Conservation (phyloP, 192 early-diverging fungal genomes). For the Gaertneriomyces sp. region DNA sequence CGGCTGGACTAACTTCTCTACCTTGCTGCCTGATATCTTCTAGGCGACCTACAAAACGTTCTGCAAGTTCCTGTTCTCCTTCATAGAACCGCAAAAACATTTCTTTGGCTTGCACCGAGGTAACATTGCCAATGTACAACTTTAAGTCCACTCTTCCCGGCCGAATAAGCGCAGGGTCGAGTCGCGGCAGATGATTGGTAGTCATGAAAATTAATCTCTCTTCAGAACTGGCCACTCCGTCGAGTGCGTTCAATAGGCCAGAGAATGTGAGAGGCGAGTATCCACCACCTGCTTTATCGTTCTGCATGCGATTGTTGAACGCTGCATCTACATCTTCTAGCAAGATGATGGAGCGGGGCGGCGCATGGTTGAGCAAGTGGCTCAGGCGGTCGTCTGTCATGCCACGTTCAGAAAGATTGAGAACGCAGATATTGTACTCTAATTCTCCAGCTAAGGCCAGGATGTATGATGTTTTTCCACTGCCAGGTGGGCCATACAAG, state of each 20-base stretch:
- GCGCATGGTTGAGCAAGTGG: slow-evolving; percentile 46
- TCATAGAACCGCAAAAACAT: slow-evolving; percentile 70
- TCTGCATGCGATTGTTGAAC: slow-evolving; percentile 60
- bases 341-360: slow-evolving; percentile 59
- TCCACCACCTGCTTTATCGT: slow-evolving; percentile 63
- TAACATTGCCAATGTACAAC: slow-evolving; percentile 57
- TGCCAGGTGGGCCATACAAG: slow-evolving; percentile 69
- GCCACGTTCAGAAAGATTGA: slow-evolving; percentile 64
- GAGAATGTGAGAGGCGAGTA: slow-evolving; percentile 50
- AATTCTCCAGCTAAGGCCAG: slow-evolving; percentile 73
- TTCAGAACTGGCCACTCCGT: slow-evolving; percentile 70
- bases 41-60: slow-evolving; percentile 60
- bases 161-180: slow-evolving; percentile 70
- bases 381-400: slow-evolving; percentile 65
- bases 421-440: slow-evolving; percentile 71
- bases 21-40: neutral
- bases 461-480: slow-evolving; percentile 67
- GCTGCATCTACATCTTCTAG: slow-evolving; percentile 78
- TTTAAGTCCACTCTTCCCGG: slow-evolving; percentile 69
- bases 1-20: slow-evolving; percentile 69
- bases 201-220: slow-evolving; percentile 80
- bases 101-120: slow-evolving; percentile 51
- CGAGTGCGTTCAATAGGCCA: slow-evolving; percentile 74
- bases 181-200: slow-evolving; percentile 65
- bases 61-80: slow-evolving; percentile 53